These are phyloP conservation scores for Oidium heveae DNA, from an alignment of 2,329 filamentous ascomycete species.

Conservation along the genomic window DNA sequence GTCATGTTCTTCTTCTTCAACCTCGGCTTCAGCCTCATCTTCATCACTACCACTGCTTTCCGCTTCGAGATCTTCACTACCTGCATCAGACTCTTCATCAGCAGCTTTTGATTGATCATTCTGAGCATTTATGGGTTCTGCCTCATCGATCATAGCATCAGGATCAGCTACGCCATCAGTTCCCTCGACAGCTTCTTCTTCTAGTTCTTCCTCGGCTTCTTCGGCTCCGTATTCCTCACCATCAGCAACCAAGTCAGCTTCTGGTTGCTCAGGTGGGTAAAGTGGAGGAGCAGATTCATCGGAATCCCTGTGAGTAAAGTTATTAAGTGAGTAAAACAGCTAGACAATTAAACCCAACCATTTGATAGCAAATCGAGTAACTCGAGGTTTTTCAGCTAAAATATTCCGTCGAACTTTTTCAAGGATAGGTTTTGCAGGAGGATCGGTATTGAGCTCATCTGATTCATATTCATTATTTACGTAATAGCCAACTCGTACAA, in stretches of 20 bases:
- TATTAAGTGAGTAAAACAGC: slow-evolving; percentile 4
- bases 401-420: slow-evolving; percentile 85
- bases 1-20: slow-evolving; percentile 16
- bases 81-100: slow-evolving; percentile 45
- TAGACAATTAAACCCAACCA: slow-evolving; percentile 36
- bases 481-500: slow-evolving; percentile 95
- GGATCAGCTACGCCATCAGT: slow-evolving; percentile 23
- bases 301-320: slow-evolving; percentile 46
- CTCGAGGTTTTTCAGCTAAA: slow-evolving; percentile 86
- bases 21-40: slow-evolving; percentile 23
- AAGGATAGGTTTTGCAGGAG: slow-evolving; percentile 73
- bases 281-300: slow-evolving; percentile 89
- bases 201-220: slow-evolving; percentile 51
- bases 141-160: slow-evolving; percentile 31
- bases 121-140: slow-evolving; percentile 51
- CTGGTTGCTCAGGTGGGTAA: slow-evolving; percentile 90
- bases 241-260: slow-evolving; percentile 67
- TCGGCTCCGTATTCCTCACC: slow-evolving; percentile 82
- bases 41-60: slow-evolving; percentile 46
- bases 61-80: slow-evolving; percentile 54
- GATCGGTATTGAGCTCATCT: slow-evolving; percentile 68
- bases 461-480: slow-evolving; percentile 98
- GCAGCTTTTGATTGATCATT: slow-evolving; percentile 20
- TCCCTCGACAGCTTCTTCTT: slow-evolving; percentile 29
- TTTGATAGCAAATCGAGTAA: slow-evolving; percentile 95